Percentiles rank a stretch among this genome's conserved stretches.
Evolutionary conservation across 1,139 yeast species (phyloP).

Genomic region (Lodderomyces orthopsilosis): DNA sequence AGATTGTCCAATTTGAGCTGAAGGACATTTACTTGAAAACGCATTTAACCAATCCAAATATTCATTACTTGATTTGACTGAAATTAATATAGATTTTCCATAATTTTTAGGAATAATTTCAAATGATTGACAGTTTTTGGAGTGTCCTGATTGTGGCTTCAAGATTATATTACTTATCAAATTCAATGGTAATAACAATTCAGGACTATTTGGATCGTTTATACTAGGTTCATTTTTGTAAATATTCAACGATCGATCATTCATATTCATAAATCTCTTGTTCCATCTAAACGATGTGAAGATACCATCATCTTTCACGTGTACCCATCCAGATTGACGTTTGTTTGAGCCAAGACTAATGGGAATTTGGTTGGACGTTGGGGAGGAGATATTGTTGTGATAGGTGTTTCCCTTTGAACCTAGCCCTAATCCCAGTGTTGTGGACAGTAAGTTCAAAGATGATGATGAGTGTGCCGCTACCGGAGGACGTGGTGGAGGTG

Average conservation of each 20-base stretch:
- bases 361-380: constrained; percentile 9
- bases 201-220: constrained; percentile 26
- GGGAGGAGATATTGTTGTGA: background rate
- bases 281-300: constrained; percentile 86
- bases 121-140: constrained; percentile 65
- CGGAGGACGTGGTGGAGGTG: constrained; percentile 35
- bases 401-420: background rate
- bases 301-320: constrained; percentile 86
- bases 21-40: constrained; percentile 82
- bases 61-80: constrained; percentile 77
- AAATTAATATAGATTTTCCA: constrained; percentile 66
- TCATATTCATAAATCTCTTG: constrained; percentile 74
- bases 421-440: background rate
- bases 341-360: constrained; percentile 27
- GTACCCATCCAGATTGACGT: constrained; percentile 74
- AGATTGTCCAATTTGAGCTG: constrained; percentile 38
- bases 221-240: constrained; percentile 61
- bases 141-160: constrained; percentile 46
- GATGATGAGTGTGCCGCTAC: constrained; percentile 4
- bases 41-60: constrained; percentile 90
- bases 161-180: constrained; percentile 38
- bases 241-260: constrained; percentile 72
- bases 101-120: constrained; percentile 67
- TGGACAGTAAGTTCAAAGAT: background rate
- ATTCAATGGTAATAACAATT: constrained; percentile 41